Percentiles rank a stretch among this genome's conserved stretches.
These are phyloP conservation scores for Colletotrichum eleusines DNA, from an alignment of 2,329 filamentous ascomycete species.

Conservation along the genomic window DNA sequence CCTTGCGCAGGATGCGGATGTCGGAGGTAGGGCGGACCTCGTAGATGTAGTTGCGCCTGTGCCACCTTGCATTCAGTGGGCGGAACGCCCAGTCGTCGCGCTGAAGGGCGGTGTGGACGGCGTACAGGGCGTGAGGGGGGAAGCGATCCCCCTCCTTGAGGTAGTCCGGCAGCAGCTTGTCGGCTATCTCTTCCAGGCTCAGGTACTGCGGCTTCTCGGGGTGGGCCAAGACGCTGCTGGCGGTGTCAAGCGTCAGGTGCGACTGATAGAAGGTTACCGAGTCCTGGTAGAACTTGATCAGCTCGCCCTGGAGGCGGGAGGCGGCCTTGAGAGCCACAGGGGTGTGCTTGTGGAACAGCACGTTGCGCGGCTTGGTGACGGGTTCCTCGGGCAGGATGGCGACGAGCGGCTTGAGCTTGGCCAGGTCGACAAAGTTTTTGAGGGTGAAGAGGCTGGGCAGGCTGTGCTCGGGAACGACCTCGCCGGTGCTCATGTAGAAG, in stretches of 20 bases:
- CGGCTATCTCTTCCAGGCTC: slow-evolving; percentile 64
- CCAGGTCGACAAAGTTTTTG: slow-evolving; percentile 56
- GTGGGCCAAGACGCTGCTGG: slow-evolving; percentile 56
- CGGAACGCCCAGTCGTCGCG: slow-evolving; percentile 72
- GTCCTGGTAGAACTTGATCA: slow-evolving; percentile 59
- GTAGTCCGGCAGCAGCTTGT: slow-evolving; percentile 55
- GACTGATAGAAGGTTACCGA: slow-evolving; percentile 61
- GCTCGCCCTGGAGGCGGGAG: slow-evolving; percentile 58
- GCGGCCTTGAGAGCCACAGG: slow-evolving; percentile 23
- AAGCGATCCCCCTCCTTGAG: slow-evolving; percentile 54
- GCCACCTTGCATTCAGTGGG: slow-evolving; percentile 56
- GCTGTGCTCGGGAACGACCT: slow-evolving; percentile 59
- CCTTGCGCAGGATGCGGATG: slow-evolving; percentile 62
- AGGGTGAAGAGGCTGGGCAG: slow-evolving; percentile 64
- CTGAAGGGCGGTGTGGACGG: slow-evolving; percentile 75
- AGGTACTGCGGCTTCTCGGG: slow-evolving; percentile 57
- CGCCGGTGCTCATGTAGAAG: slow-evolving; percentile 66
- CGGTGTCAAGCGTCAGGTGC: slow-evolving; percentile 61
- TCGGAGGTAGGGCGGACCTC: slow-evolving; percentile 55
- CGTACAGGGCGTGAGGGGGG: slow-evolving; percentile 69
- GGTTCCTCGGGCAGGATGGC: slow-evolving; percentile 42
- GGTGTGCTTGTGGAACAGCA: slow-evolving; percentile 31
- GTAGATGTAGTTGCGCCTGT: slow-evolving; percentile 53
- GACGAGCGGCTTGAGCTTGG: slow-evolving; percentile 55
- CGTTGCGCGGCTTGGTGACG: slow-evolving; percentile 35